Evolutionary conservation across 768 basidiomycete genomes (phyloP).

Genomic region (Trametes meyenii): DNA sequence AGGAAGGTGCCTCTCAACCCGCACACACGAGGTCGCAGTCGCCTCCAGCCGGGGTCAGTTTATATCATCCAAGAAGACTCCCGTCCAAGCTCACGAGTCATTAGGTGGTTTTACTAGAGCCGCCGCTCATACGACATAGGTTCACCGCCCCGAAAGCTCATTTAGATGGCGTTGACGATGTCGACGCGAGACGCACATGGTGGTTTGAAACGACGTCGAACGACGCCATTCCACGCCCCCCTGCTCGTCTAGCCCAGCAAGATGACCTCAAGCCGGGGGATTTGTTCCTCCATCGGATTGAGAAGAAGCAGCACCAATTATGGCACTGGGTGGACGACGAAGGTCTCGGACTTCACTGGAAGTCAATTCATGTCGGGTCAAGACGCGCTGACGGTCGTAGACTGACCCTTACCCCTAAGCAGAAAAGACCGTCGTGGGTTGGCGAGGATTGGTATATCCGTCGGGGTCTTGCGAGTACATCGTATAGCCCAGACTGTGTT

Average conservation of each 20-base stretch:
- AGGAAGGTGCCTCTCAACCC: too few species aligned
- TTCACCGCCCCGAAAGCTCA: background rate
- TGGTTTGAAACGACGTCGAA: too few species aligned
- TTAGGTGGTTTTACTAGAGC: background rate
- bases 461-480: too few species aligned
- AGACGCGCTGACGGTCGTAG: background rate
- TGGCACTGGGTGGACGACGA: background rate
- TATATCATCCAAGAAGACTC: too few species aligned
- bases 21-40: too few species aligned
- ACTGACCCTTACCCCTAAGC: background rate
- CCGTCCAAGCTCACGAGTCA: background rate
- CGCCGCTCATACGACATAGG: background rate
- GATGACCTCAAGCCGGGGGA: too few species aligned
- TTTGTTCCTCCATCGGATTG: too few species aligned
- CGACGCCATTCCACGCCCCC: too few species aligned
- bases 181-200: background rate
- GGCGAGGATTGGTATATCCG: background rate
- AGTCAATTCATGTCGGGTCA: background rate
- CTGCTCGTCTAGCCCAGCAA: too few species aligned
- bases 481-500: too few species aligned
- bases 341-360: background rate
- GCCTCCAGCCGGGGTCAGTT: too few species aligned
- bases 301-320: background rate
- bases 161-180: background rate
- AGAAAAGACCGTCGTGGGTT: background rate